These are phyloP conservation scores for Apiospora aurea DNA, from an alignment of 2,329 filamentous ascomycete genomes.

Conservation along the genomic window DNA sequence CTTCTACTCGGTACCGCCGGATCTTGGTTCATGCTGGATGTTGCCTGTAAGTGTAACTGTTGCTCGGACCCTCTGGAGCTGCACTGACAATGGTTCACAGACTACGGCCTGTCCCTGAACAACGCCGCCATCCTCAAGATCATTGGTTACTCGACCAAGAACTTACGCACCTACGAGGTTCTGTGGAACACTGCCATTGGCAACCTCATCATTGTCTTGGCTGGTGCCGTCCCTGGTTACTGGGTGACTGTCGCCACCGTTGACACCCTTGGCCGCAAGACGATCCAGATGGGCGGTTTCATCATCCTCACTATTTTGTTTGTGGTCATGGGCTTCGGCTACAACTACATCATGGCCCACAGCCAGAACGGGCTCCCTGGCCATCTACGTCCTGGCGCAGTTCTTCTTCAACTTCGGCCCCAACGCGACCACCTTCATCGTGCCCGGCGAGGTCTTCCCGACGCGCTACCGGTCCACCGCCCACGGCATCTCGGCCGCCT, in stretches of 20 bases:
- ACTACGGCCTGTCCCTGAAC: slow-evolving; percentile 75
- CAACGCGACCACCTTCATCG: slow-evolving; percentile 64
- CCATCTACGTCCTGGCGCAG: slow-evolving; percentile 62
- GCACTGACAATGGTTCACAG: slow-evolving; percentile 23
- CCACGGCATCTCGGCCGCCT: slow-evolving; percentile 63
- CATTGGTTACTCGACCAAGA: slow-evolving; percentile 72
- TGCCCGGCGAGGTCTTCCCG: slow-evolving; percentile 64
- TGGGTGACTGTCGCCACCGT: slow-evolving; percentile 80
- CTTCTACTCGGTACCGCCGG: slow-evolving; percentile 80
- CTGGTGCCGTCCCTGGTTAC: slow-evolving; percentile 82
- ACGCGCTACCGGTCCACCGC: slow-evolving; percentile 64
- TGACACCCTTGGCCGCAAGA: slow-evolving; percentile 78
- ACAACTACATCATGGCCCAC: slow-evolving; percentile 51
- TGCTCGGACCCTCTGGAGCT: slow-evolving; percentile 44
- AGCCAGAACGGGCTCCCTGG: slow-evolving; percentile 58
- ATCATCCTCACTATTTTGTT: slow-evolving; percentile 63
- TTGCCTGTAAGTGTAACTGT: slow-evolving; percentile 51
- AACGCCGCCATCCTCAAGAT: slow-evolving; percentile 74
- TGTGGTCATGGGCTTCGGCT: slow-evolving; percentile 69
- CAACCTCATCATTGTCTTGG: slow-evolving; percentile 80
- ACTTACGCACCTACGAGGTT: slow-evolving; percentile 67
- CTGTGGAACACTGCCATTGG: slow-evolving; percentile 79
- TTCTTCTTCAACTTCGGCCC: slow-evolving; percentile 68
- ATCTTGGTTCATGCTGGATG: slow-evolving; percentile 75
- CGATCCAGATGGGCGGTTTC: slow-evolving; percentile 74